phyloP scores from a whole-genome alignment of 257 asterid species.

The Jacaranda copaia region DNA sequence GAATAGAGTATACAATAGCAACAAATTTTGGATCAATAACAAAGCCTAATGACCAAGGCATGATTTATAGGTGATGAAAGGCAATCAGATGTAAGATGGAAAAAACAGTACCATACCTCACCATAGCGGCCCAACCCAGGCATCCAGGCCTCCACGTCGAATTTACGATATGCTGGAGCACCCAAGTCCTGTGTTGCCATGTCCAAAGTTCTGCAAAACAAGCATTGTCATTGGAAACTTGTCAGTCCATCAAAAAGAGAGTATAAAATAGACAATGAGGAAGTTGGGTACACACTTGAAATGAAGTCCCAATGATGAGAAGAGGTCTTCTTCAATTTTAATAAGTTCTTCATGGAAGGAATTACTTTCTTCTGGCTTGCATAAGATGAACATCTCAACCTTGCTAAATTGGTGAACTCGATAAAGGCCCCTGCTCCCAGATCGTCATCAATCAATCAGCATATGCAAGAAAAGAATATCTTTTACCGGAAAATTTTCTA shows the following conservation, averaged over 20 bases:
- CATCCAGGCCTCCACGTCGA: constrained; percentile 99
- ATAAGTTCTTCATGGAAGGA: constrained; percentile 80
- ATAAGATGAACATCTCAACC: constrained; percentile 95
- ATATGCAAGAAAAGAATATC: constrained; percentile 21
- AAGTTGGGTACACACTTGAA: constrained; percentile 61
- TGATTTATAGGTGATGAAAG: neutral
- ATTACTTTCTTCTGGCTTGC: constrained; percentile 90
- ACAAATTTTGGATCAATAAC: neutral
- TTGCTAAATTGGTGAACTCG: constrained; percentile 99
- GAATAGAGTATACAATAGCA: neutral
- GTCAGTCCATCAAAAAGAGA: neutral
- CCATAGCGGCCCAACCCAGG: constrained; percentile 97
- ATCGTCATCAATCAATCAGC: constrained; percentile 28
- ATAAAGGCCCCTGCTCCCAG: constrained; percentile 82
- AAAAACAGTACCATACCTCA: constrained; percentile 58
- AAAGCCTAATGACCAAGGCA: neutral
- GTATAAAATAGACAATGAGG: neutral
- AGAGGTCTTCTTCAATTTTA: constrained; percentile 80
- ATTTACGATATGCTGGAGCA: constrained; percentile 98
- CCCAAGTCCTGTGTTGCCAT: constrained; percentile 98
- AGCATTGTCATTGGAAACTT: neutral
- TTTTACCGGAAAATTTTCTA: too few species aligned
- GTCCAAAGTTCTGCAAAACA: constrained; percentile 72
- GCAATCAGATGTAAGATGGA: neutral
- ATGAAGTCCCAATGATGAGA: constrained; percentile 88